Evolutionary conservation across 306 rosid species (phyloP), one percentile per base, ranked within the genome.

Genomic region (Lagenaria siceraria): DNA sequence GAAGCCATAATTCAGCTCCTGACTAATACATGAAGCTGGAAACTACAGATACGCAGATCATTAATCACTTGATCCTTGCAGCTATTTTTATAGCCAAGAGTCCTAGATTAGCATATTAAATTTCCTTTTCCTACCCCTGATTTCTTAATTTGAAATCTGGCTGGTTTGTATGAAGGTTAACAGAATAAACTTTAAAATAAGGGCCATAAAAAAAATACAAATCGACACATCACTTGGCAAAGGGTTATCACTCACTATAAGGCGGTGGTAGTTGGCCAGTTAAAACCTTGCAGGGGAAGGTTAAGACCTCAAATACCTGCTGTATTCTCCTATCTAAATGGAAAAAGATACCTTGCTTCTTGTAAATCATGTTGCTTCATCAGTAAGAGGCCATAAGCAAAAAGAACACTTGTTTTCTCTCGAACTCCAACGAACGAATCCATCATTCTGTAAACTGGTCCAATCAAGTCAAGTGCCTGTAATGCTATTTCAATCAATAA

Each of bases 341-440:
- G 1, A 19, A 33, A 53, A 61, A 24, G 74, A 25, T 81, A 86
- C 98, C 97, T 90, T 77, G 98, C 96, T 90, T 94, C 98, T 84
- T 92, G 98, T 62, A 94, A 86, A 87, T 94, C 97, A 60, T 90
- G 96, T 78, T 89, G 97, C 87, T 92, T 95, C 96, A 89, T 90
- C 82, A 92, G 87, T 84, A 95, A 77, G 77, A 95, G 92, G 71
- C 98, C 98, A 72, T 92, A 95, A 35, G 96, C 98, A 79, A 90
- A 95, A 82, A 92, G 93, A 78, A 87, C 93, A 73, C 89, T 87
- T 60, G 98, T 95, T 89, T 95, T 92, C 90, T 95, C 98, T 81
- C 97, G 86, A 84, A 95, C 96, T 72, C 98, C 97, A n/a, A 90
- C 98, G 80, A 95, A 95, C 58, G 97, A 92, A 85, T 95, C 98